These are phyloP conservation scores for Halenospora varia DNA, from an alignment of 495 filamentous ascomycete genomes.

Conservation along the genomic window DNA sequence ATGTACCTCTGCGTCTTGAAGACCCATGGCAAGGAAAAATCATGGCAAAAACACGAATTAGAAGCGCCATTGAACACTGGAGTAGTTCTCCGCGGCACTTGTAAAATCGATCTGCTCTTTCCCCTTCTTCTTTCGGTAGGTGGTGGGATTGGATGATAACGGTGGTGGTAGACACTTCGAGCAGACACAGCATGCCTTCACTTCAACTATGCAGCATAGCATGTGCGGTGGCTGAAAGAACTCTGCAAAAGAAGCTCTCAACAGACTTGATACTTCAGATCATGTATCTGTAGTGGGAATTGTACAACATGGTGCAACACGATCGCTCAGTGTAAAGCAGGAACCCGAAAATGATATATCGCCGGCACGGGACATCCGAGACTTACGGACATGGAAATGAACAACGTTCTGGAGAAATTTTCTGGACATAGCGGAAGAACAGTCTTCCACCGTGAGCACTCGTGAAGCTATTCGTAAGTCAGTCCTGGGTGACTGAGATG, in stretches of 20 bases:
- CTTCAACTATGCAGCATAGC: neutral
- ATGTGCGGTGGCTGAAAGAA: neutral
- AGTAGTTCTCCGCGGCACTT: too few species aligned
- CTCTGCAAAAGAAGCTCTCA: neutral
- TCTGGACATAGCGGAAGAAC: neutral
- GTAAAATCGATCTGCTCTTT: neutral
- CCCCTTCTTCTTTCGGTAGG: neutral
- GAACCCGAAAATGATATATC: neutral
- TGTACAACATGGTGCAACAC: neutral
- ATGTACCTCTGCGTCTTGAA: too few species aligned
- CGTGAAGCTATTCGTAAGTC: too few species aligned
- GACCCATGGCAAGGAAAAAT: too few species aligned
- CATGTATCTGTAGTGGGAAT: neutral
- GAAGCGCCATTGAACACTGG: too few species aligned
- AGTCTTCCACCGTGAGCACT: too few species aligned
- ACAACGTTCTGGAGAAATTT: neutral
- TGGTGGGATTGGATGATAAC: neutral
- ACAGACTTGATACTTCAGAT: neutral
- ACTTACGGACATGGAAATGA: neutral
- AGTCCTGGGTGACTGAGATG: too few species aligned
- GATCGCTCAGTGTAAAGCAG: neutral
- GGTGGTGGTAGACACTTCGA: neutral
- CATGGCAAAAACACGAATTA: too few species aligned
- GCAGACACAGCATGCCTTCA: neutral
- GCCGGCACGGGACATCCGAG: neutral